A percentile compares a stretch with the other conserved stretches of the same genome.
These are phyloP conservation scores for Penicillium alfredii DNA, from an alignment of 495 filamentous ascomycete genomes.

Conservation along the genomic window DNA sequence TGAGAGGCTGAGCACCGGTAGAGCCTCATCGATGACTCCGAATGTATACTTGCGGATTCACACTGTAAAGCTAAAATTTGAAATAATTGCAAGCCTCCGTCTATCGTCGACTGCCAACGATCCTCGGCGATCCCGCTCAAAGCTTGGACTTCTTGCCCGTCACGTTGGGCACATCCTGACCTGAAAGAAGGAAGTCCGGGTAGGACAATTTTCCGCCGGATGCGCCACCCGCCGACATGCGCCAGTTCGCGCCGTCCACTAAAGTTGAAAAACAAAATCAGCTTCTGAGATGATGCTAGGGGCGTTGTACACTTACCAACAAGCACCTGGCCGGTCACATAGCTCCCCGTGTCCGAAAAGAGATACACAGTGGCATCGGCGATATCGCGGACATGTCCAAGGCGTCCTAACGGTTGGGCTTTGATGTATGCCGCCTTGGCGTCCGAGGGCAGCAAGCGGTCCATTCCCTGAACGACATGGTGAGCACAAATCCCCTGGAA, in stretches of 20 bases:
- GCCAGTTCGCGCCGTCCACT: constrained; percentile 46
- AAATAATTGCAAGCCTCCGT: background rate
- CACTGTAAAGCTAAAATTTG: background rate
- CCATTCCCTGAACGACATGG: constrained; percentile 28
- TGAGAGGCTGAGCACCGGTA: too few relatives aligned
- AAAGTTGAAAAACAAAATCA: background rate
- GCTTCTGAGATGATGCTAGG: background rate
- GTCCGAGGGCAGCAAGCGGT: constrained; percentile 37
- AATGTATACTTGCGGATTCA: too few relatives aligned
- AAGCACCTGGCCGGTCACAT: constrained; percentile 69
- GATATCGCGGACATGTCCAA: constrained; percentile 80
- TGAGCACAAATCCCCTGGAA: too few relatives aligned
- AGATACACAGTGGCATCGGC: constrained; percentile 87
- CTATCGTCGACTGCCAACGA: background rate
- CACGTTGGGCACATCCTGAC: constrained; percentile 48
- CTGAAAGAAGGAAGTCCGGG: constrained; percentile 59
- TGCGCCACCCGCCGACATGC: constrained; percentile 40
- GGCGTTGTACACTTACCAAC: constrained; percentile 44
- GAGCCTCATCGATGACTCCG: too few relatives aligned
- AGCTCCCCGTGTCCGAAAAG: constrained; percentile 77
- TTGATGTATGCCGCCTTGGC: constrained; percentile 25
- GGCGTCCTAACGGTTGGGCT: constrained; percentile 61
- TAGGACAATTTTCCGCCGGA: constrained; percentile 40
- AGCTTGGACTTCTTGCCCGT: constrained; percentile 59
- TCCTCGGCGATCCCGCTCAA: constrained; percentile 29